Percentiles rank a stretch among this genome's conserved stretches.
These are phyloP conservation scores for Aspergillus fructus DNA, from an alignment of 2,329 filamentous ascomycete genomes.

Conservation along the genomic window DNA sequence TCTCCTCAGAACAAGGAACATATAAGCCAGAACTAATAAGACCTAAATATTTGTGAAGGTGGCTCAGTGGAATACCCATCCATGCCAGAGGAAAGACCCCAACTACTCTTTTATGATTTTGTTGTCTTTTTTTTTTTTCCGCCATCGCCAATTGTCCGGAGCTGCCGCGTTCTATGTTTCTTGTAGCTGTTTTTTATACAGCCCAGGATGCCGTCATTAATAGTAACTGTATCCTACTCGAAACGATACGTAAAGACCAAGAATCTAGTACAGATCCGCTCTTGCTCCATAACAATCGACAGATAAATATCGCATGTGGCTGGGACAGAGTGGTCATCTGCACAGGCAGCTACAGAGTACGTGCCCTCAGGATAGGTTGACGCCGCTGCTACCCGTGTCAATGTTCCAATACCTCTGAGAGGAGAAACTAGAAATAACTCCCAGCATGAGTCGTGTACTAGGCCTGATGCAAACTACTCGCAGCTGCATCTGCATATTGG, in stretches of 20 bases:
- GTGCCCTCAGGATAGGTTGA: neutral
- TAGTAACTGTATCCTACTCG: neutral
- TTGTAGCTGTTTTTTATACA: neutral
- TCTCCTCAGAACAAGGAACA: too few species aligned
- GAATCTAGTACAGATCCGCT: neutral
- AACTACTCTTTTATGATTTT: too few species aligned
- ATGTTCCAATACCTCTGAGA: neutral
- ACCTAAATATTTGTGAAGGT: too few species aligned
- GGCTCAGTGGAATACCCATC: too few species aligned
- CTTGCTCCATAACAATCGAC: neutral
- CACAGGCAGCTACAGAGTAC: neutral
- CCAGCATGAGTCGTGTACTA: neutral
- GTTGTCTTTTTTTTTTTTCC: too few species aligned
- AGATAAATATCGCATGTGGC: neutral
- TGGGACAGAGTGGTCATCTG: neutral
- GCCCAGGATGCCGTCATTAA: neutral
- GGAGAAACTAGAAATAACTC: neutral
- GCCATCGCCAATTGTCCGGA: too few species aligned
- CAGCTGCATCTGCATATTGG: slow-evolving; percentile 4
- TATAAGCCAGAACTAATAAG: too few species aligned
- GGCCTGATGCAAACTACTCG: slow-evolving; percentile 6
- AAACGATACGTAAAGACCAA: neutral
- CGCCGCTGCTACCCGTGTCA: neutral
- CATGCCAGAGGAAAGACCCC: too few species aligned
- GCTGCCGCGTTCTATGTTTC: neutral